phyloP scores from a whole-genome alignment of 768 basidiomycete species.

The Tephrocybe sp. region DNA sequence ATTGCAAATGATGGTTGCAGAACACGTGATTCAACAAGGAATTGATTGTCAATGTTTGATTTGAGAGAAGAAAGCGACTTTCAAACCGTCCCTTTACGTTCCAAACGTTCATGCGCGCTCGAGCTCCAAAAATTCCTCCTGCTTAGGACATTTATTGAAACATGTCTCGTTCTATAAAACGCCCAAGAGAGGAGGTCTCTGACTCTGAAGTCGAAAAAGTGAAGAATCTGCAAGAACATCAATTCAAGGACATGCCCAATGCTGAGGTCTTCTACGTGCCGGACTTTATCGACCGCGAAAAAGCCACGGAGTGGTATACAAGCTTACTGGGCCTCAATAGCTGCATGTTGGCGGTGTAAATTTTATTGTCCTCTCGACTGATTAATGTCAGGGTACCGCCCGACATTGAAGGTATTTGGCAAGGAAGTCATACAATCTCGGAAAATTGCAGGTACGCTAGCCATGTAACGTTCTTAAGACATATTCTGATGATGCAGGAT shows the following conservation, averaged over 20 bases:
- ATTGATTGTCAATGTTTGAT: too few relatives aligned
- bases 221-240: constrained; percentile 15
- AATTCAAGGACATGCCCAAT: constrained; percentile 23
- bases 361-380: not conserved
- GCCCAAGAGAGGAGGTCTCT: constrained; percentile 10
- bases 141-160: not conserved
- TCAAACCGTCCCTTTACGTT: too few relatives aligned
- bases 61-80: too few relatives aligned
- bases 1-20: too few relatives aligned
- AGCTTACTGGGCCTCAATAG: constrained; percentile 15
- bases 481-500: too few relatives aligned
- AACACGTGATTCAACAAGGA: too few relatives aligned
- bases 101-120: too few relatives aligned
- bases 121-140: too few relatives aligned
- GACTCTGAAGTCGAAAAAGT: constrained; percentile 15
- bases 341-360: constrained; percentile 8
- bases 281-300: constrained; percentile 19
- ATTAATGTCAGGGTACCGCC: constrained; percentile 25
- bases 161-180: constrained; percentile 4
- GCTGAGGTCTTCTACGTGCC: constrained; percentile 29
- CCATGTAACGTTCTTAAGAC: too few relatives aligned
- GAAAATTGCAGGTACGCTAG: constrained; percentile 28
- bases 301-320: constrained; percentile 23
- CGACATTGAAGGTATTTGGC: constrained; percentile 28
- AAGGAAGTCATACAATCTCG: constrained; percentile 25